Percentiles rank a stretch among this genome's conserved stretches.
Conservation (phyloP, 768 basidiomycete species). For the Kwoniella newhampshirensis region DNA sequence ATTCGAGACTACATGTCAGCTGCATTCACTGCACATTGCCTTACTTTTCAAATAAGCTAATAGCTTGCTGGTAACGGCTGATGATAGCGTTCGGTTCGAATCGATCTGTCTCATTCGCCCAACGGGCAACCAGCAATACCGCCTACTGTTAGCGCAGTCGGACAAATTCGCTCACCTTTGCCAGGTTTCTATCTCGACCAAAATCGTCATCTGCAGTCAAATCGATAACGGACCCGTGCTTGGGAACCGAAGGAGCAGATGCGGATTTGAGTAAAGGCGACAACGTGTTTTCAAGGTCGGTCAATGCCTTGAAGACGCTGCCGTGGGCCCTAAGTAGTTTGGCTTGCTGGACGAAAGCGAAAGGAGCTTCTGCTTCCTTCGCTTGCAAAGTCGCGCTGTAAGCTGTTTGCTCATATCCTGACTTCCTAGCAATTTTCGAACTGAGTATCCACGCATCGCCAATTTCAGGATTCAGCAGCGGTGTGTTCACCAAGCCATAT, state of each 20-base stretch:
- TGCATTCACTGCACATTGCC: constrained; percentile 12
- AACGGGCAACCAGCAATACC: constrained; percentile 76
- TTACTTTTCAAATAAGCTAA: constrained; percentile 52
- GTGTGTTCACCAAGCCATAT: constrained; percentile 56
- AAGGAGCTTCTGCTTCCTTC: constrained; percentile 66
- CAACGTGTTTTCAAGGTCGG: constrained; percentile 74
- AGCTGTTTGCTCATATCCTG: constrained; percentile 91
- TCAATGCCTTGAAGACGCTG: constrained; percentile 78
- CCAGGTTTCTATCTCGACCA: constrained; percentile 48
- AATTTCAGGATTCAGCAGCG: constrained; percentile 58
- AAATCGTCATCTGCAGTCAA: constrained; percentile 17
- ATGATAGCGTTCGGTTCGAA: constrained; percentile 68
- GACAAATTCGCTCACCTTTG: constrained; percentile 62
- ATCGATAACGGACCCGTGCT: constrained; percentile 7
- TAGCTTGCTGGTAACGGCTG: constrained; percentile 56
- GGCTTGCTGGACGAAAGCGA: constrained; percentile 84
- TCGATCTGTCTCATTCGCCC: constrained; percentile 87
- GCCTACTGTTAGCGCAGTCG: constrained; percentile 55
- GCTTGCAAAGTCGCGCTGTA: constrained; percentile 95
- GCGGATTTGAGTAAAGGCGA: constrained; percentile 24
- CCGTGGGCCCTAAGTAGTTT: constrained; percentile 78
- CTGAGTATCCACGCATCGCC: constrained; percentile 86
- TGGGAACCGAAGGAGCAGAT: background rate
- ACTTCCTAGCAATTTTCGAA: constrained; percentile 94
- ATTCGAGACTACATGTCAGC: constrained; percentile 59